A percentile compares a stretch with the other conserved stretches of the same genome.
Conservation (phyloP, 2,329 filamentous ascomycete species). For the Ceratocystiopsis sp. region DNA sequence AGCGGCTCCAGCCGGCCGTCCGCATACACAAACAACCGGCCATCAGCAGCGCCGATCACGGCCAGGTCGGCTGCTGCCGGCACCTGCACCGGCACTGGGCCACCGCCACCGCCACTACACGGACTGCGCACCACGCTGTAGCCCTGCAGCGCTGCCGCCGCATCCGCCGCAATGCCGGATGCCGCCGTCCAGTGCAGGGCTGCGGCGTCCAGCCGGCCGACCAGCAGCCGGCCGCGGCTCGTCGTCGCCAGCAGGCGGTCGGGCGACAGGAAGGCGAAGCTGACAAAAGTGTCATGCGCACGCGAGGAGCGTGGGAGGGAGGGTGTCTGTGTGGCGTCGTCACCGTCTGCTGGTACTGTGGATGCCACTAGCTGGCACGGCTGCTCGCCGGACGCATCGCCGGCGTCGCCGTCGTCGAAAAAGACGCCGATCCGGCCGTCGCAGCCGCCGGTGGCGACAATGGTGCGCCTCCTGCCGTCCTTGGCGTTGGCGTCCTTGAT, state of each 20-base stretch:
- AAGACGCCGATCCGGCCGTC: constrained; percentile 35
- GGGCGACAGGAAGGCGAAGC: constrained; percentile 52
- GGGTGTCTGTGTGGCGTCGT: too few relatives aligned
- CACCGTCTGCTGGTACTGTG: neutral
- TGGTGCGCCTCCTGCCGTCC: constrained; percentile 12
- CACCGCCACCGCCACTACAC: constrained; percentile 3
- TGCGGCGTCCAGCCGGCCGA: constrained; percentile 2
- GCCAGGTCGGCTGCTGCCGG: constrained; percentile 16
- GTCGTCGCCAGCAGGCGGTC: constrained; percentile 48
- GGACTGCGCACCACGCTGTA: constrained; percentile 29
- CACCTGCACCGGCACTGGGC: neutral
- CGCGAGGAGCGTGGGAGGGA: too few relatives aligned
- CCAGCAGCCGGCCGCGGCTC: constrained; percentile 8
- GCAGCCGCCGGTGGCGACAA: constrained; percentile 63
- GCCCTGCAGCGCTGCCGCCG: constrained; percentile 22
- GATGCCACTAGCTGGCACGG: neutral
- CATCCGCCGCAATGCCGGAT: constrained; percentile 14
- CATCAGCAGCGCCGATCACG: constrained; percentile 31
- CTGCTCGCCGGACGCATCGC: too few relatives aligned
- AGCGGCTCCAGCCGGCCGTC: constrained; percentile 1
- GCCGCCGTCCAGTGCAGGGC: constrained; percentile 27
- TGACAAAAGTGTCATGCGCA: constrained; percentile 1
- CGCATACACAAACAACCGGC: constrained; percentile 30
- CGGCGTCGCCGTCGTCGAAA: too few relatives aligned
- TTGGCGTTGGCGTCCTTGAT: neutral